Conservation (phyloP, 192 early-diverging fungal species). For the Oehlia diaphana region DNA sequence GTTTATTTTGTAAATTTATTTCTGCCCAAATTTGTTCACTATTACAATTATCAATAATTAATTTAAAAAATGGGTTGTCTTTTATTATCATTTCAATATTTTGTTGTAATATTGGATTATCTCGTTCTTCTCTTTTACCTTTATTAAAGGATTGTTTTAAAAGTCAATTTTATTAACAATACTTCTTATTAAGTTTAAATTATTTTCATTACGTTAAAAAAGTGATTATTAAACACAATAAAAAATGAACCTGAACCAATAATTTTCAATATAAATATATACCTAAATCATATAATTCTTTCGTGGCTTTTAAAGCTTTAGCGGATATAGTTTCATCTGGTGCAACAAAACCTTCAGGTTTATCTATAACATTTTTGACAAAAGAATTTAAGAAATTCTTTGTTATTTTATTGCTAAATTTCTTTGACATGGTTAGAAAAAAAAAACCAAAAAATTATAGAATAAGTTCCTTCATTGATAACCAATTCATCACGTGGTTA, state of each 20-base stretch:
- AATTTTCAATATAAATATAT: not conserved
- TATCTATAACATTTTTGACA: conserved; percentile 47
- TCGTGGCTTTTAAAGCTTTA: conserved; percentile 46
- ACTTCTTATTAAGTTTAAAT: too few relatives aligned
- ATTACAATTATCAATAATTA: conserved; percentile 73
- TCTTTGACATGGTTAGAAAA: not conserved
- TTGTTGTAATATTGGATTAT: conserved; percentile 41
- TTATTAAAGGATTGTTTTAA: not conserved
- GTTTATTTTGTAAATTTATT: conserved; percentile 81
- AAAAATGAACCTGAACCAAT: too few relatives aligned
- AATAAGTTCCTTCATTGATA: too few relatives aligned
- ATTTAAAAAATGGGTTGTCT: conserved; percentile 52
- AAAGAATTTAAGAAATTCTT: conserved; percentile 20
- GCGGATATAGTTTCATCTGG: conserved; percentile 37
- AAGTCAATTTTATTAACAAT: too few relatives aligned
- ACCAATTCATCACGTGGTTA: too few relatives aligned
- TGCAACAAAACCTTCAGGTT: conserved; percentile 52
- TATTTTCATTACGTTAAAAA: too few relatives aligned
- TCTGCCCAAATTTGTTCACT: conserved; percentile 94
- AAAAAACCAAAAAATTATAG: too few relatives aligned
- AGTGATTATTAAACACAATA: too few relatives aligned
- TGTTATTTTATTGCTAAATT: not conserved
- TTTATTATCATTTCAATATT: conserved; percentile 32
- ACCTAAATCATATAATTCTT: conserved; percentile 57
- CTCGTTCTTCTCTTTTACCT: conserved; percentile 50